A percentile compares a stretch with the other conserved stretches of the same genome.
Evolutionary conservation across 1,284 basidiomycete species (phyloP).

Genomic region (Ceratobasidium sp.): DNA sequence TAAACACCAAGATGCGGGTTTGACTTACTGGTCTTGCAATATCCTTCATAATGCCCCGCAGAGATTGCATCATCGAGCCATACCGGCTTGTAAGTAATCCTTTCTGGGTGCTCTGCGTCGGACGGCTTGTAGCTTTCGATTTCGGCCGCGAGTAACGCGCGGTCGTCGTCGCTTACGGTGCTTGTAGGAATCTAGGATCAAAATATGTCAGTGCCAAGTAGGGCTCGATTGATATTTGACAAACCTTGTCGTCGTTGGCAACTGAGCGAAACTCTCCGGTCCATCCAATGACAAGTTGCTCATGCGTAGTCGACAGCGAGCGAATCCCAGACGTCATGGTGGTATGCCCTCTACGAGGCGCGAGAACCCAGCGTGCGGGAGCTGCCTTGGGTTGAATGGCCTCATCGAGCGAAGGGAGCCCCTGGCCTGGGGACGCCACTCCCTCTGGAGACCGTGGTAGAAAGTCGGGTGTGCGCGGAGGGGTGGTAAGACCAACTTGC

Average conservation of each 20-base stretch:
- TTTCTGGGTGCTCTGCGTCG: conserved; percentile 59
- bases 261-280: conserved; percentile 77
- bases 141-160: conserved; percentile 64
- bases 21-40: conserved; percentile 92
- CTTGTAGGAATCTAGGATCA: conserved; percentile 56
- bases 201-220: conserved; percentile 35
- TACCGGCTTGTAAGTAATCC: conserved; percentile 81
- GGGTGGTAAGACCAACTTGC: conserved; percentile 62
- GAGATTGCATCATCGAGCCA: conserved; percentile 91
- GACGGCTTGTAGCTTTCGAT: conserved; percentile 63
- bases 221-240: conserved; percentile 38
- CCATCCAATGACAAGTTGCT: conserved; percentile 93
- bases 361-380: conserved; percentile 70
- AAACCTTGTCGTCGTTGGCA: conserved; percentile 44
- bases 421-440: conserved; percentile 47
- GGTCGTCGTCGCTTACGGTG: conserved; percentile 65
- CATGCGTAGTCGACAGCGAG: conserved; percentile 80
- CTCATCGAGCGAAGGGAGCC: conserved; percentile 17
- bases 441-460: conserved; percentile 49
- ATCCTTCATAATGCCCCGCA: conserved; percentile 94
- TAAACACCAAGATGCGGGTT: neutral
- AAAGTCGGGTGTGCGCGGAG: conserved; percentile 65
- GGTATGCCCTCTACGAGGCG: conserved; percentile 86
- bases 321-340: conserved; percentile 96
- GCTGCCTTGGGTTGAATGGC: conserved; percentile 43